A percentile compares a stretch with the other conserved stretches of the same genome.
phyloP scores from a whole-genome alignment of 2,329 filamentous ascomycete species.

The Trichoderma lentiforme region DNA sequence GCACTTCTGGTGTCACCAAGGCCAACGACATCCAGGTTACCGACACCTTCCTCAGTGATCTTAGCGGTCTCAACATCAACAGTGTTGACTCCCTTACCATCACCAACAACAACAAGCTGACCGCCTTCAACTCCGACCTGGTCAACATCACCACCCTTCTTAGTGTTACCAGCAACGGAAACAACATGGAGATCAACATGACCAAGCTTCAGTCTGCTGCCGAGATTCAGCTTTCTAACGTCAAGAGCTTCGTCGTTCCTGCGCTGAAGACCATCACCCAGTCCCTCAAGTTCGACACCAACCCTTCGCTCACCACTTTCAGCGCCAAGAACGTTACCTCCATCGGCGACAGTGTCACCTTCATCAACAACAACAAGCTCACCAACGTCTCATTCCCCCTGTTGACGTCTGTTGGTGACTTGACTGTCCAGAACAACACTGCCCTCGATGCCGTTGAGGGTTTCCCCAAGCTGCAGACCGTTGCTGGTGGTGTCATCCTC shows the following conservation, averaged over 20 bases:
- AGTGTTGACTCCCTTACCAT: slow-evolving; percentile 72
- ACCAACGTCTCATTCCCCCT: slow-evolving; percentile 72
- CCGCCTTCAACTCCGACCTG: slow-evolving; percentile 71
- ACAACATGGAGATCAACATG: slow-evolving; percentile 67
- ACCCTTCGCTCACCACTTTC: slow-evolving; percentile 61
- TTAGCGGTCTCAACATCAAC: slow-evolving; percentile 77
- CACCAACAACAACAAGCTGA: slow-evolving; percentile 85
- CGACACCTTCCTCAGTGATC: slow-evolving; percentile 78
- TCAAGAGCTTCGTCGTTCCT: slow-evolving; percentile 69
- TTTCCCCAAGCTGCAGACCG: slow-evolving; percentile 64
- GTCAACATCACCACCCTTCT: slow-evolving; percentile 69
- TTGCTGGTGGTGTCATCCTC: slow-evolving; percentile 80
- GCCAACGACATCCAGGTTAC: slow-evolving; percentile 69
- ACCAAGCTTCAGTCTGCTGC: slow-evolving; percentile 66
- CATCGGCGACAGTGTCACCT: slow-evolving; percentile 55
- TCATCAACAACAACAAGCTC: slow-evolving; percentile 60
- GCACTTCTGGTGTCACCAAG: slow-evolving; percentile 57
- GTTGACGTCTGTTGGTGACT: slow-evolving; percentile 64
- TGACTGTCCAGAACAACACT: slow-evolving; percentile 90
- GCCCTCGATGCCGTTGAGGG: slow-evolving; percentile 60
- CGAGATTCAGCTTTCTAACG: slow-evolving; percentile 63
- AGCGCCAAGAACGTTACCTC: slow-evolving; percentile 67
- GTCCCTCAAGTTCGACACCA: slow-evolving; percentile 80
- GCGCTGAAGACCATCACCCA: slow-evolving; percentile 70
- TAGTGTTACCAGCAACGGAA: slow-evolving; percentile 76